These are phyloP conservation scores for Microbotryum saponariae DNA, from an alignment of 1,284 basidiomycete genomes.

Conservation along the genomic window DNA sequence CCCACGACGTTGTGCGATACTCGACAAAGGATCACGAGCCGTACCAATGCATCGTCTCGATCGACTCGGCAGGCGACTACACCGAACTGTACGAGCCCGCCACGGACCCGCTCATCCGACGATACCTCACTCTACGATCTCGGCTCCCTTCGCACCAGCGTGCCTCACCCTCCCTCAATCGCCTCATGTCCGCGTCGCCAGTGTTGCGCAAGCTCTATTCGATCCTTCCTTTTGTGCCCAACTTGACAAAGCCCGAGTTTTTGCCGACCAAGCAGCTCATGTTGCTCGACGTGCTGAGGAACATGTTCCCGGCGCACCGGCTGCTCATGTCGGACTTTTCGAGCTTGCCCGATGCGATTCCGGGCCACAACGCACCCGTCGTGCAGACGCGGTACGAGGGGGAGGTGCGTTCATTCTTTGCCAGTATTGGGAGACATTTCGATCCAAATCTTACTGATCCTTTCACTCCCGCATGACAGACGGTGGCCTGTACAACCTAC, in stretches of 20 bases:
- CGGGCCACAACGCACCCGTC: constrained; percentile 81
- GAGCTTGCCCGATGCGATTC: constrained; percentile 73
- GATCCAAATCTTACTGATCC: not conserved
- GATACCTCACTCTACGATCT: constrained; percentile 51
- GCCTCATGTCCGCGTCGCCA: constrained; percentile 37
- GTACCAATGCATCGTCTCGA: constrained; percentile 72
- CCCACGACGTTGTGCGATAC: constrained; percentile 91
- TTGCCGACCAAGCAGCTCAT: constrained; percentile 86
- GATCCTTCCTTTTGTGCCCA: constrained; percentile 77
- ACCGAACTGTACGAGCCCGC: constrained; percentile 75
- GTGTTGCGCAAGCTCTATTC: constrained; percentile 57
- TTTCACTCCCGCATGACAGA: constrained; percentile 15
- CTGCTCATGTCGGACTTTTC: constrained; percentile 90
- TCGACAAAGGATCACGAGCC: constrained; percentile 64
- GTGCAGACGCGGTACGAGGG: constrained; percentile 87
- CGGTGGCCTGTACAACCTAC: constrained; percentile 77
- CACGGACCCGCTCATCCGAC: constrained; percentile 70
- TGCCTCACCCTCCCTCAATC: constrained; percentile 41
- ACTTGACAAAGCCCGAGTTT: constrained; percentile 82
- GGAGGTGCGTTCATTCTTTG: constrained; percentile 48
- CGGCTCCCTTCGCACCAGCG: constrained; percentile 55
- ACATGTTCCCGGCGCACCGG: constrained; percentile 80
- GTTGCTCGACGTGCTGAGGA: constrained; percentile 73
- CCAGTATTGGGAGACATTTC: too few species aligned
- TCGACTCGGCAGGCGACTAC: constrained; percentile 79